These are phyloP conservation scores for Hortiboletus flavorubellus DNA, from an alignment of 768 basidiomycete species.

Conservation along the genomic window DNA sequence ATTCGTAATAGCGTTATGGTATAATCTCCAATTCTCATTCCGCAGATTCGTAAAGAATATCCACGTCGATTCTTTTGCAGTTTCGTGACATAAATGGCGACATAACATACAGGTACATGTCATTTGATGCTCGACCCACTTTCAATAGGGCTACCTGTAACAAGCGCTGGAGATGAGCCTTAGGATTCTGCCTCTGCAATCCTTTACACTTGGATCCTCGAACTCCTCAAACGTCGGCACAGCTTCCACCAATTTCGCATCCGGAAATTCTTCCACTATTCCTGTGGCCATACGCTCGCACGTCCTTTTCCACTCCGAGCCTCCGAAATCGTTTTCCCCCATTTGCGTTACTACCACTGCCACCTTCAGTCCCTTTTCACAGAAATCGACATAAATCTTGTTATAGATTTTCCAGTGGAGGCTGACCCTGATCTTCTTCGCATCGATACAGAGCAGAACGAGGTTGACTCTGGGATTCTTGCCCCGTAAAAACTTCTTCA, in stretches of 20 bases:
- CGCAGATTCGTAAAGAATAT: background rate
- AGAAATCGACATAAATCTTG: constrained; percentile 17
- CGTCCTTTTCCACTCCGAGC: constrained; percentile 15
- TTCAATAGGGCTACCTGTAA: background rate
- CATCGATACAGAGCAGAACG: constrained; percentile 22
- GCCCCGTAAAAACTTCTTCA: constrained; percentile 15
- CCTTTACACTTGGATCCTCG: constrained; percentile 12
- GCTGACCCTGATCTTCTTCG: constrained; percentile 14
- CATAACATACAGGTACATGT: constrained; percentile 1
- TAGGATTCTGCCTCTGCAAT: constrained; percentile 22
- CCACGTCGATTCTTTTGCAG: background rate
- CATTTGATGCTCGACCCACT: background rate
- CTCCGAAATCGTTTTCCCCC: constrained; percentile 3
- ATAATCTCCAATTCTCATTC: background rate
- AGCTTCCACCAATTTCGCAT: constrained; percentile 13
- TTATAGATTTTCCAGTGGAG: constrained; percentile 21
- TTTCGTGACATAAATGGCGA: background rate
- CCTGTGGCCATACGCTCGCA: constrained; percentile 8
- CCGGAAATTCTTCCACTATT: constrained; percentile 13
- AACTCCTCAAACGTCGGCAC: constrained; percentile 14
- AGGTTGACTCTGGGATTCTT: constrained; percentile 12
- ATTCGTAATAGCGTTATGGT: background rate
- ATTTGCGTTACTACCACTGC: constrained; percentile 19
- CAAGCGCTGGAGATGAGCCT: constrained; percentile 17
- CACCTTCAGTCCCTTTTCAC: constrained; percentile 5